Conservation (phyloP, 805 yeast genomes). For the Sungouiozyma ichnusensis region DNA sequence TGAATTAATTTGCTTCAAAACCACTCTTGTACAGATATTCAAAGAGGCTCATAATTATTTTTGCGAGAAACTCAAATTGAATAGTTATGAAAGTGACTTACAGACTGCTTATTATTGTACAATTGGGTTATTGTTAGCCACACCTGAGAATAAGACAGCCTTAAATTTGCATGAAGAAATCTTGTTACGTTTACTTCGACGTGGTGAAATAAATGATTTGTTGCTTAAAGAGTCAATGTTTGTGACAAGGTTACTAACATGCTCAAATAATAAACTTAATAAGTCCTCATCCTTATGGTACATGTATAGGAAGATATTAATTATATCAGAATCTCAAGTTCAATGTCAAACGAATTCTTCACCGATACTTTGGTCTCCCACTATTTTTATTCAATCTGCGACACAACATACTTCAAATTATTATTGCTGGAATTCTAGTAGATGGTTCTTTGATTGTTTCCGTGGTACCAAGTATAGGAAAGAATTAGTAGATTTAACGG, state of each 20-base stretch:
- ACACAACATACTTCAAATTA: constrained; percentile 29
- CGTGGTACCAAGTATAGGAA: constrained; percentile 6
- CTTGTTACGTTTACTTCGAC: constrained; percentile 6
- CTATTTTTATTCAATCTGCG: constrained; percentile 19
- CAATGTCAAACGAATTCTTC: neutral
- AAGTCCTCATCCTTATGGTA: constrained; percentile 34
- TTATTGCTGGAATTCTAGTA: constrained; percentile 32
- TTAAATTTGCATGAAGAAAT: constrained; percentile 25
- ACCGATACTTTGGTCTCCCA: neutral
- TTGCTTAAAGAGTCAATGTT: constrained; percentile 14
- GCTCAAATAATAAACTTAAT: constrained; percentile 28
- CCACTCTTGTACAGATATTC: constrained; percentile 22
- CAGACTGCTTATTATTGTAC: constrained; percentile 17
- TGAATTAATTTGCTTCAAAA: constrained; percentile 30
- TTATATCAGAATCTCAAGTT: constrained; percentile 1
- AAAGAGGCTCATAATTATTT: constrained; percentile 23
- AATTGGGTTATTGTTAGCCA: constrained; percentile 27
- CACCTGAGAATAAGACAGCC: constrained; percentile 30
- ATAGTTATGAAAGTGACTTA: neutral
- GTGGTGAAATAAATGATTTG: constrained; percentile 1
- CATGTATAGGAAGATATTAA: constrained; percentile 23
- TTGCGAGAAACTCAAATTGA: neutral
- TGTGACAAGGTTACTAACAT: constrained; percentile 21
- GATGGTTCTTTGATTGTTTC: constrained; percentile 24
- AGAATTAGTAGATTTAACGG: constrained; percentile 8